These are phyloP conservation scores for Nemania bipapillata DNA, from an alignment of 2,329 filamentous ascomycete species.

Conservation along the genomic window DNA sequence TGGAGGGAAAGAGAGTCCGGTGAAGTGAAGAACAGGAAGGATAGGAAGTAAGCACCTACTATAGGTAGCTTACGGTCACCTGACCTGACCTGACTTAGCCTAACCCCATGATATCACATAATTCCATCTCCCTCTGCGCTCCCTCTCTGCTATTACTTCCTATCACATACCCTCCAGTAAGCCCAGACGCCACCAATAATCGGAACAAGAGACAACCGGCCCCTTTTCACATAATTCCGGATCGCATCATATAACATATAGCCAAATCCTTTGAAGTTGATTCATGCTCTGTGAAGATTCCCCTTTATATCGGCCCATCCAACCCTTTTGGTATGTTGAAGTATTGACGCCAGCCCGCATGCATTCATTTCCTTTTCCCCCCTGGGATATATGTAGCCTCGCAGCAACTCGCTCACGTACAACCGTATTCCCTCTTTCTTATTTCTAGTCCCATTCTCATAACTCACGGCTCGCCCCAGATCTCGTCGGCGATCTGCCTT, in stretches of 20 bases:
- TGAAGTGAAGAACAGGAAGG: too few species aligned
- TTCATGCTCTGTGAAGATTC: slow-evolving; percentile 37
- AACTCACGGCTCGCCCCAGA: slow-evolving; percentile 67
- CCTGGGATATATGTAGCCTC: background rate
- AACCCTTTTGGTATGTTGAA: slow-evolving; percentile 43
- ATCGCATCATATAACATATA: background rate
- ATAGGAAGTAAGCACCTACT: too few species aligned
- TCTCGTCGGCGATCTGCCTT: slow-evolving; percentile 75
- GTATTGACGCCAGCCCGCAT: slow-evolving; percentile 12
- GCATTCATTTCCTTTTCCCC: background rate
- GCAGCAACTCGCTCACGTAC: background rate
- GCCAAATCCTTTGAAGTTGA: slow-evolving; percentile 44
- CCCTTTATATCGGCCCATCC: slow-evolving; percentile 23
- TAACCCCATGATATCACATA: too few species aligned
- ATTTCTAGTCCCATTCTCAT: background rate
- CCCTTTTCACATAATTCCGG: background rate
- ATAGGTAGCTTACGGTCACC: too few species aligned
- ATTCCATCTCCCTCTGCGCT: background rate
- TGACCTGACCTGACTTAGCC: too few species aligned
- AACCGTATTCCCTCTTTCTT: background rate
- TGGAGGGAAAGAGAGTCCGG: too few species aligned
- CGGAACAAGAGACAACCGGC: background rate
- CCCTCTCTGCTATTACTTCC: background rate
- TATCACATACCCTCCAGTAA: background rate
- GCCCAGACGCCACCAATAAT: slow-evolving; percentile 1